Percentiles rank a stretch among this genome's conserved stretches.
These are phyloP conservation scores for Starmerella geochares DNA, from an alignment of 805 yeast genomes.

Conservation along the genomic window DNA sequence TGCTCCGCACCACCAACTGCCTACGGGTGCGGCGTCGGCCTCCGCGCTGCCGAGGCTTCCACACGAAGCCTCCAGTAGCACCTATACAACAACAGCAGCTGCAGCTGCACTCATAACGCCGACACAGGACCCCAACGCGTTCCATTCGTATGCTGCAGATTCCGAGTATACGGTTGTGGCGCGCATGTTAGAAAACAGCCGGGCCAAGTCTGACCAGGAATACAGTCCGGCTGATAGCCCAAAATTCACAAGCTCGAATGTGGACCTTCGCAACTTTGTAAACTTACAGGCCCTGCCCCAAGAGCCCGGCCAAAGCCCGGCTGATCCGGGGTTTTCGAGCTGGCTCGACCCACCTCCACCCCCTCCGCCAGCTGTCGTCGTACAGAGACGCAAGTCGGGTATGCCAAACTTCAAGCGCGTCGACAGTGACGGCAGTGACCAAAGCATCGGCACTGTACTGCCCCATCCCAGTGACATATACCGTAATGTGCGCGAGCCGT, in stretches of 20 bases:
- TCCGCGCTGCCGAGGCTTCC: neutral
- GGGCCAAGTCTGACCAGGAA: neutral
- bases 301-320: neutral
- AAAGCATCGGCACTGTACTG: neutral
- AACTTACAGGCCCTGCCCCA: neutral
- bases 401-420: neutral
- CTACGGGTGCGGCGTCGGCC: neutral
- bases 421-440: constrained; percentile 5
- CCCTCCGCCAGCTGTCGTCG: constrained; percentile 3
- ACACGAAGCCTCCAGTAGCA: neutral
- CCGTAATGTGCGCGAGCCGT: constrained; percentile 62
- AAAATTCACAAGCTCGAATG: neutral
- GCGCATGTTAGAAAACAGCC: constrained; percentile 5
- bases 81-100: neutral
- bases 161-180: constrained; percentile 4
- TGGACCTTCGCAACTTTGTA: constrained; percentile 8
- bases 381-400: constrained; percentile 1
- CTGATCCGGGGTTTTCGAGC: neutral
- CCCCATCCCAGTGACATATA: constrained; percentile 39
- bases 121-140: neutral
- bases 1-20: neutral
- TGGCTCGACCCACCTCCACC: constrained; percentile 7
- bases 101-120: neutral
- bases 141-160: constrained; percentile 1
- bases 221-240: neutral